A percentile compares a stretch with the other conserved stretches of the same genome.
phyloP scores from a whole-genome alignment of 1,284 basidiomycete species.

The Sphagnurus paluster region DNA sequence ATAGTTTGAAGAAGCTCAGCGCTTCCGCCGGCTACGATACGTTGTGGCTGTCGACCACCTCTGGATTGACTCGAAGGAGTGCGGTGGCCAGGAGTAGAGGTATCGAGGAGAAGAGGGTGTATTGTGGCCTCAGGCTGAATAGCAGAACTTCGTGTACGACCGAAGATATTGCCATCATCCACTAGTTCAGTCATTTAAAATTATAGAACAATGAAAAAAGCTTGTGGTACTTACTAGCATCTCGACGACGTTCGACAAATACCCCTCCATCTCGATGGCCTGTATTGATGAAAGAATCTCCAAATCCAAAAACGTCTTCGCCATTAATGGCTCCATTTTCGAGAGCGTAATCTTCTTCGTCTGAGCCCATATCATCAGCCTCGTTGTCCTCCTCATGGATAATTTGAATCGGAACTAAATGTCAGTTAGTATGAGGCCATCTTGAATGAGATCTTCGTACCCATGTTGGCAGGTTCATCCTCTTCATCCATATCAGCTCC shows the following conservation, averaged over 20 bases:
- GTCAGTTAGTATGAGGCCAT: constrained; percentile 10
- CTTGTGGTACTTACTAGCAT: constrained; percentile 40
- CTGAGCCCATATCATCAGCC: constrained; percentile 70
- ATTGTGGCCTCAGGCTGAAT: constrained; percentile 65
- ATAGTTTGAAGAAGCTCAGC: constrained; percentile 76
- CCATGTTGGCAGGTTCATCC: constrained; percentile 45
- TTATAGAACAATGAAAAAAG: constrained; percentile 2
- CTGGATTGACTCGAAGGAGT: constrained; percentile 47
- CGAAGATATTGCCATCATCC: constrained; percentile 65
- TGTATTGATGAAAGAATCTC: constrained; percentile 46
- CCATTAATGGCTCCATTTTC: constrained; percentile 27
- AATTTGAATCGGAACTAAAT: constrained; percentile 51
- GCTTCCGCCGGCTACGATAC: constrained; percentile 48
- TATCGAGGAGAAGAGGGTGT: constrained; percentile 83
- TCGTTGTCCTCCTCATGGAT: constrained; percentile 58
- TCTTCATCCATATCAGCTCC: constrained; percentile 55
- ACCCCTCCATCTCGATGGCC: constrained; percentile 48
- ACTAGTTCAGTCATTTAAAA: constrained; percentile 25
- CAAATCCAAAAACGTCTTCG: constrained; percentile 56
- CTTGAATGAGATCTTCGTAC: constrained; percentile 21
- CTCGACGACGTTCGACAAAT: constrained; percentile 56
- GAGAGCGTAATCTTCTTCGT: constrained; percentile 61
- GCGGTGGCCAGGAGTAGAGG: constrained; percentile 43
- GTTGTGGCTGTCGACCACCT: constrained; percentile 54
- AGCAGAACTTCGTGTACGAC: constrained; percentile 49